phyloP scores from a whole-genome alignment of 169 alveolate genomes.

The Eimeria acervulina region DNA sequence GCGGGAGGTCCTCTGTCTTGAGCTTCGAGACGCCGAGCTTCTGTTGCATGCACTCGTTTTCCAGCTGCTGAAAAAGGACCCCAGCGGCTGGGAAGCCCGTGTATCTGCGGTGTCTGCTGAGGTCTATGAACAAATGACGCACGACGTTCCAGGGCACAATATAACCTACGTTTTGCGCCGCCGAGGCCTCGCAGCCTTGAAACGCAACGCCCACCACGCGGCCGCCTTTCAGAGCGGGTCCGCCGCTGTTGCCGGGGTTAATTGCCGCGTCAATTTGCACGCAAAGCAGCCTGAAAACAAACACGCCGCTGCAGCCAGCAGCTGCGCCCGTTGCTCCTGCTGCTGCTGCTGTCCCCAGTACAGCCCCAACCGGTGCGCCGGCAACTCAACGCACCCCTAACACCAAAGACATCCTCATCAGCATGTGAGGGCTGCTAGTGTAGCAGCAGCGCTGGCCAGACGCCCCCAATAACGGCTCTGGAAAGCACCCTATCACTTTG shows the following conservation, averaged over 20 bases:
- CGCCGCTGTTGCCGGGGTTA: constrained; percentile 95
- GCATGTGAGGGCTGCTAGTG: neutral
- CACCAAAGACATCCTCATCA: neutral
- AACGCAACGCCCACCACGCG: constrained; percentile 93
- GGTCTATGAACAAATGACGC: constrained; percentile 87
- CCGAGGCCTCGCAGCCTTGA: constrained; percentile 90
- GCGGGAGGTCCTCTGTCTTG: constrained; percentile 53
- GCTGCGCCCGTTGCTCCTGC: neutral
- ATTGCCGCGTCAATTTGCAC: constrained; percentile 95
- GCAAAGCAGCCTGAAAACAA: constrained; percentile 87
- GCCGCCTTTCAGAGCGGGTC: constrained; percentile 92
- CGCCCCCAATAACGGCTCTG: neutral
- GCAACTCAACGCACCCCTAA: neutral
- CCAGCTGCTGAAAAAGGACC: constrained; percentile 89
- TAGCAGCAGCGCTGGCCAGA: constrained; percentile 42
- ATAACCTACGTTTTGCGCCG: constrained; percentile 91
- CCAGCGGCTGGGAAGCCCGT: constrained; percentile 92
- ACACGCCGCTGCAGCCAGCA: neutral
- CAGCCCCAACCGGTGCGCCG: neutral
- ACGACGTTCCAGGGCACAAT: constrained; percentile 90
- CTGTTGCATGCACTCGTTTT: constrained; percentile 86
- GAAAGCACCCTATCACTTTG: neutral
- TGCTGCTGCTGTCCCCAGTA: neutral
- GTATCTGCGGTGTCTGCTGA: constrained; percentile 83
- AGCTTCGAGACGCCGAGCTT: constrained; percentile 85